Conservation (phyloP, 176 grass and related monocot species). For the Bolboschoenus planiculmis region DNA sequence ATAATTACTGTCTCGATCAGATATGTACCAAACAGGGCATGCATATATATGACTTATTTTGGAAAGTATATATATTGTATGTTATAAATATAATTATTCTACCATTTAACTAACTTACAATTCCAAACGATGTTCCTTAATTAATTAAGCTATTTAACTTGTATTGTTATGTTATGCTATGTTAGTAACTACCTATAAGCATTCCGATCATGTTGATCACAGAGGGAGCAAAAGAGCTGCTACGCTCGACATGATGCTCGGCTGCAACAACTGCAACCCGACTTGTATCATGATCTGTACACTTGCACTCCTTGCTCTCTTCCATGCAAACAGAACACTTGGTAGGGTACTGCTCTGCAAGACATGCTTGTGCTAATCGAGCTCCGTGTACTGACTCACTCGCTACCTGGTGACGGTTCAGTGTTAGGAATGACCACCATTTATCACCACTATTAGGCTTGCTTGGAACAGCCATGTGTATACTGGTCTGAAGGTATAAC, state of each 20-base stretch:
- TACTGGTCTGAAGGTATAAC: not conserved
- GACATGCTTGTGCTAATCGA: conserved; percentile 21
- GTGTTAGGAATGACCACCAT: conserved; percentile 7
- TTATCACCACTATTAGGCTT: conserved; percentile 2
- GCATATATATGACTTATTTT: not conserved
- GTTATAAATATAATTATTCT: not conserved
- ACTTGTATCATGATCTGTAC: not conserved
- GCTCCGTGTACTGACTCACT: conserved; percentile 56
- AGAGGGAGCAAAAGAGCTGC: conserved; percentile 61
- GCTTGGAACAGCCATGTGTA: conserved; percentile 4
- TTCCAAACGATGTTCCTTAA: not conserved
- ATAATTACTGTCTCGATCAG: no score
- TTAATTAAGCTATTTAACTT: not conserved
- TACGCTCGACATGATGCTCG: conserved; percentile 31
- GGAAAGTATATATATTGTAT: not conserved
- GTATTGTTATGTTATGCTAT: not conserved
- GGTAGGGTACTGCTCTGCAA: conserved; percentile 3
- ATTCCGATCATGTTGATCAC: conserved; percentile 85
- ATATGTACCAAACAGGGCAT: not conserved
- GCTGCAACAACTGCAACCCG: not conserved
- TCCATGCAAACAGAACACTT: conserved; percentile 33
- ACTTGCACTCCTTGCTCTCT: conserved; percentile 34
- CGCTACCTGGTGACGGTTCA: conserved; percentile 35
- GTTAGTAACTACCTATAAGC: conserved; percentile 57
- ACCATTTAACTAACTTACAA: not conserved